Evolutionary conservation across 116 monocot species (phyloP), one percentile per base, ranked within the genome.

Genomic region (Iris pallida): DNA sequence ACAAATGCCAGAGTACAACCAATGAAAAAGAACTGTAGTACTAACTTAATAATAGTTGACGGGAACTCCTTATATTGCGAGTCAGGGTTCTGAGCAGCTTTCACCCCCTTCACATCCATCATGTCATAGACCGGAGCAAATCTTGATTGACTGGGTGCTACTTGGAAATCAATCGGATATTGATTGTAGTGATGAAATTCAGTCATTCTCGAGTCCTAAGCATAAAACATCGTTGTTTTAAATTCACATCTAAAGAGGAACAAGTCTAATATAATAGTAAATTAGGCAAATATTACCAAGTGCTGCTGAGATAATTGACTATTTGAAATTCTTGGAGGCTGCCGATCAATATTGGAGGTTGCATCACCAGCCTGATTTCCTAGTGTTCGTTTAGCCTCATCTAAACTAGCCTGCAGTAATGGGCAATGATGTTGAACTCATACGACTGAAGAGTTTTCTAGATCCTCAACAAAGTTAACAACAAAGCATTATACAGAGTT

Each of bases 161-260:
- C 42, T 63, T 72, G 76, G 44, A 49, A 46, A 82, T 90, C 79
- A 68, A 43, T 71, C 17, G 70, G 68, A 75, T 75, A 71, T 19
- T 83, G 78, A 78, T 67, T 66, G 55, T 79, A 68, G 44, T 45
- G 80, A 53, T 77, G 75, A 71, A 74, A 57, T 46, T 60, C 64
- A 63, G 51, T 77, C 52, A 67, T 51, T 60, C 78, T 84, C 45
- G 81, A 15, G 43, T 70, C 85, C 90, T 94, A 42, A 18, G 45
- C 14, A 62, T 41, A 81, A 8, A 55, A 73, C n/a, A 42, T 30
- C 52, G 70, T 3, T 13, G 30, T 30, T 49, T 79, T 18, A 86
- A 16, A 14, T 17, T 19, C 5, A 9, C 43, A 76, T 43, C 18
- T 18, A 63, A 4, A 67, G 56, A 18, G 53, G 52, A 65, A 30